Conservation (phyloP, 202 grass and related monocot genomes). For the Tripidium arundinaceum region DNA sequence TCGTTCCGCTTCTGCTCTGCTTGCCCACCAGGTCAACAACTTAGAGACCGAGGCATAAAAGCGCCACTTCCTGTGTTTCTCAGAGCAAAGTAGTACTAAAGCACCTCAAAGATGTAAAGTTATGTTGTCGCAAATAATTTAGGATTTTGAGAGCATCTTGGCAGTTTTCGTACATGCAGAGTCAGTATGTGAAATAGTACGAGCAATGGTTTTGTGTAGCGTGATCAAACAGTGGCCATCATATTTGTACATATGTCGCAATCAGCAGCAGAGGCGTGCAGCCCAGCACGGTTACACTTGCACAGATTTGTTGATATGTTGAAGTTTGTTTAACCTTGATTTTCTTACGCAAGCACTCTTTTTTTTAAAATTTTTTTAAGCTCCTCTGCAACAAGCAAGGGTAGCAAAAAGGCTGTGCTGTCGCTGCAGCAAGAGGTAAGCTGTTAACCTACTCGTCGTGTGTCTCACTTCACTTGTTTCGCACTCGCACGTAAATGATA, state of each 20-base stretch:
- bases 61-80: not conserved
- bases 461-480: not conserved
- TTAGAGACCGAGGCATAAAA: slow-evolving; percentile 8
- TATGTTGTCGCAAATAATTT: not conserved
- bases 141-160: too few species aligned
- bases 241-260: not conserved
- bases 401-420: not conserved
- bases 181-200: slow-evolving; percentile 28
- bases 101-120: not conserved
- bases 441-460: not conserved
- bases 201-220: slow-evolving; percentile 19
- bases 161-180: not conserved
- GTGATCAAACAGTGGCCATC: slow-evolving; percentile 9
- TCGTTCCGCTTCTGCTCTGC: not conserved
- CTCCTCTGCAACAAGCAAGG: not conserved
- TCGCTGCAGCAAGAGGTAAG: slow-evolving; percentile 8
- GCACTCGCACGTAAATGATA: not conserved
- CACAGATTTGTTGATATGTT: slow-evolving; percentile 3
- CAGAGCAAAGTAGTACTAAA: not conserved
- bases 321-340: not conserved
- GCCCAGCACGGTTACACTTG: not conserved
- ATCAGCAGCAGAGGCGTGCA: not conserved
- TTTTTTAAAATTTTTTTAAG: not conserved
- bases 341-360: not conserved
- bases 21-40: not conserved